Evolutionary conservation across 1,284 basidiomycete genomes (phyloP), one percentile per base, ranked within the genome.

Genomic region (Volvariella volvacea): DNA sequence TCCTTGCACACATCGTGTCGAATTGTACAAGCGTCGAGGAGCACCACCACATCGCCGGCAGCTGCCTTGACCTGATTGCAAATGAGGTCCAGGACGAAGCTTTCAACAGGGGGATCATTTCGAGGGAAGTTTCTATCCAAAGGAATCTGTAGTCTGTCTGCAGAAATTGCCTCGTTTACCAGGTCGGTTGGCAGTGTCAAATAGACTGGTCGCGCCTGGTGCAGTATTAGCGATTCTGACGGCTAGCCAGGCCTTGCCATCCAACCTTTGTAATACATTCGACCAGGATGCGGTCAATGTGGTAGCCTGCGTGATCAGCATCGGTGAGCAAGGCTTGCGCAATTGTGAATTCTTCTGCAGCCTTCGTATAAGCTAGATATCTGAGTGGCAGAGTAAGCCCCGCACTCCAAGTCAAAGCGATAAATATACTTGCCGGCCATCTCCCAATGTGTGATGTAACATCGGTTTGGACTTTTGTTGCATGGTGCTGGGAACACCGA

Each of bases 1-100:
- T 88, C 83, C 1, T 76, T 60, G 31, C 76, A 76, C 32, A 84
- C 84, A 47, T 83, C 80, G 55, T 93, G 92, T 10, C 93, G 80
- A 44, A 83, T 74, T 0, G 88, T 76, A 58, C 94, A 96, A 1
- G 91, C 92, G 58, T 98, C 94, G 31, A 93, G 82, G 14, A 97
- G 77, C 42, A 96, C 76, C 44, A 92, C 69, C 0, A 86, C 82
- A 45, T 87, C 76, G 2, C 80, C 64, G 6, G 68, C 69, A 3
- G 84, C 84, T 8, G 72, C 66, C 39, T 80, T 68, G 36, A 92
- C 79, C 16, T 77, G 73, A 40, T 76, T 70, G 15, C 72, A 61
- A 50, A 94, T 89, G 52, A 85, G 78, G 36, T 83, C 71, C 39
- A 94, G 68, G 2, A 93, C 90, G 51, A 81, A 86, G 2, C 69